Percentiles rank a stretch among this genome's conserved stretches.
phyloP scores from a whole-genome alignment of 306 rosid species.

The Oxytropis ochrocephala region DNA sequence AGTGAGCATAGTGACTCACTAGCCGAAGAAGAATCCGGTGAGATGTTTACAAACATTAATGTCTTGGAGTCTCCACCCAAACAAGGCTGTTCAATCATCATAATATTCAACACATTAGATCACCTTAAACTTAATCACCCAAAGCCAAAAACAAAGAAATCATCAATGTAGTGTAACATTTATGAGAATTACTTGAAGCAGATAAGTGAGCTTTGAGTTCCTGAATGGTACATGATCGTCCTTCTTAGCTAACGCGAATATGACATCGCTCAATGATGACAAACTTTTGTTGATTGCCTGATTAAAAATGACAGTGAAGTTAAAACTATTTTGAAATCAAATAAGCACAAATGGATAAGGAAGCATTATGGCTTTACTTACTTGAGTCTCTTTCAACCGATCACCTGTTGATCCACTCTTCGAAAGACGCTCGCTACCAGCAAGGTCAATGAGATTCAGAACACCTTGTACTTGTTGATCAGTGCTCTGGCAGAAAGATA shows the following conservation, averaged over 20 bases:
- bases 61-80: slow-evolving; percentile 96
- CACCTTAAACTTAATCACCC: neutral
- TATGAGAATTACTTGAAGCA: slow-evolving; percentile 64
- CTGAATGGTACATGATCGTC: slow-evolving; percentile 94
- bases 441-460: slow-evolving; percentile 93
- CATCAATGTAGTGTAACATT: neutral
- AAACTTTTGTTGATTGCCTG: slow-evolving; percentile 94
- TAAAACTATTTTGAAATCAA: neutral
- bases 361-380: slow-evolving; percentile 27
- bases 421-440: slow-evolving; percentile 97
- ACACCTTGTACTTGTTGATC: slow-evolving; percentile 97
- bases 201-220: slow-evolving; percentile 96
- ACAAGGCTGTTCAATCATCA: slow-evolving; percentile 67
- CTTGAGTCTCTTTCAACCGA: slow-evolving; percentile 93
- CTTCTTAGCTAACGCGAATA: slow-evolving; percentile 94
- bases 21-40: slow-evolving; percentile 72
- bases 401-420: slow-evolving; percentile 96
- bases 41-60: slow-evolving; percentile 85
- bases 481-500: slow-evolving; percentile 56
- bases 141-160: neutral
- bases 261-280: slow-evolving; percentile 87
- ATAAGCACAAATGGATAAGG: neutral
- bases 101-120: slow-evolving; percentile 20
- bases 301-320: slow-evolving; percentile 13
- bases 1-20: slow-evolving; percentile 93